phyloP scores from a whole-genome alignment of 371 early-diverging fungal genomes.

The Mortierella polycephala region DNA sequence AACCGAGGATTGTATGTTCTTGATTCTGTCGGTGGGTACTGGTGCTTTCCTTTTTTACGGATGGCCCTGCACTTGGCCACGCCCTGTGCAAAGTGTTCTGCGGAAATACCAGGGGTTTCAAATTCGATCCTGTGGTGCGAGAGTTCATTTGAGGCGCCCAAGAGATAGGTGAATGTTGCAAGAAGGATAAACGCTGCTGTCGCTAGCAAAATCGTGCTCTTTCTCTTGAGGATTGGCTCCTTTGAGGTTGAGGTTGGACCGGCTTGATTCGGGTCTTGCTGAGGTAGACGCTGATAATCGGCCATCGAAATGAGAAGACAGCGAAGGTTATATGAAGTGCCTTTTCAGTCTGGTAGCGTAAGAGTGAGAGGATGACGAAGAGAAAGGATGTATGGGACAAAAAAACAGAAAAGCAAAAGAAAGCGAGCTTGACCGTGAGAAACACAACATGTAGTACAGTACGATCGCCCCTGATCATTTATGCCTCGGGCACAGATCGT shows the following conservation, averaged over 20 bases:
- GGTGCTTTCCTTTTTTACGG: slow-evolving; percentile 33
- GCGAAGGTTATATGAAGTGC: not conserved
- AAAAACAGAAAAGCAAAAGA: too few relatives aligned
- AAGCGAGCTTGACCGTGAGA: too few relatives aligned
- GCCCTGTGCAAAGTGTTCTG: slow-evolving; percentile 56
- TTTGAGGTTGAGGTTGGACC: not conserved
- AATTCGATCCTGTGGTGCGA: slow-evolving; percentile 17
- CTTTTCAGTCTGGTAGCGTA: too few relatives aligned
- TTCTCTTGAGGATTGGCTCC: not conserved
- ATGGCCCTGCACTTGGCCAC: slow-evolving; percentile 56
- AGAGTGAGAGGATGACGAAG: too few relatives aligned
- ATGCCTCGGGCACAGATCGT: too few relatives aligned
- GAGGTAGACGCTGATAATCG: slow-evolving; percentile 31
- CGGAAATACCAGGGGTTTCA: slow-evolving; percentile 56
- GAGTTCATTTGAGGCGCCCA: slow-evolving; percentile 24
- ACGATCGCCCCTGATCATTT: too few relatives aligned
- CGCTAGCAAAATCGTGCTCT: slow-evolving; percentile 11
- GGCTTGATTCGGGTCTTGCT: slow-evolving; percentile 15
- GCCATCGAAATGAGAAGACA: slow-evolving; percentile 8
- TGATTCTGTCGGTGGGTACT: slow-evolving; percentile 24
- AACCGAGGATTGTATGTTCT: slow-evolving; percentile 55
- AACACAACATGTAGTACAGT: too few relatives aligned
- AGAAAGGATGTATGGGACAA: too few relatives aligned
- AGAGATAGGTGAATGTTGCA: slow-evolving; percentile 15
- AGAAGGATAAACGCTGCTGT: slow-evolving; percentile 24